Percentiles rank a stretch among this genome's conserved stretches.
phyloP scores from a whole-genome alignment of 2,329 filamentous ascomycete genomes.

The Chaetomium sp. region DNA sequence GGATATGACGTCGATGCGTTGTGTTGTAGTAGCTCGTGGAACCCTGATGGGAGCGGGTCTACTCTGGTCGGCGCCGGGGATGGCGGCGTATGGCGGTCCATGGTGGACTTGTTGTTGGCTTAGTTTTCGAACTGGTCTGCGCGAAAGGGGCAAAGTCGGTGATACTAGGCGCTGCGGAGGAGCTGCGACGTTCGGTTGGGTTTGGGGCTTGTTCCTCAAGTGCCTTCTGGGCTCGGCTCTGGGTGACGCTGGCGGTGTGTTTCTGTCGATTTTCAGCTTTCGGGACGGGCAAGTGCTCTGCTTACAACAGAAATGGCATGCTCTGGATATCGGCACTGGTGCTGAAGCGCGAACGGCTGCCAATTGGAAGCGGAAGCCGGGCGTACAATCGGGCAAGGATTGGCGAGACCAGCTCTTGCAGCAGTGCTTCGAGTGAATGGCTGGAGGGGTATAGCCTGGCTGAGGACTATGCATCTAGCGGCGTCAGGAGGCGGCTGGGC shows the following conservation, averaged over 20 bases:
- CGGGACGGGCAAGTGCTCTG: background rate
- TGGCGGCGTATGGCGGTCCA: constrained; percentile 47
- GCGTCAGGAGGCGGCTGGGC: constrained; percentile 28
- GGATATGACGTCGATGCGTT: constrained; percentile 42
- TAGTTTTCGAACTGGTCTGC: background rate
- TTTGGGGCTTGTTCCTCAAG: constrained; percentile 4
- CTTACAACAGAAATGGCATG: background rate
- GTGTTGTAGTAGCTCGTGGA: constrained; percentile 49
- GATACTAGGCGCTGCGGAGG: background rate
- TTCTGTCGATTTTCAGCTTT: background rate
- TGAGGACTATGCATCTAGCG: constrained; percentile 28
- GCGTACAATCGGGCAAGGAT: constrained; percentile 19
- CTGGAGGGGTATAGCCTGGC: constrained; percentile 12
- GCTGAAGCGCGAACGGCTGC: constrained; percentile 20
- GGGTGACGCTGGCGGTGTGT: background rate
- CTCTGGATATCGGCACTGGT: background rate
- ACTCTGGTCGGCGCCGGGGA: constrained; percentile 50
- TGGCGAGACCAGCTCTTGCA: constrained; percentile 27
- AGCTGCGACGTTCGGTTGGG: background rate
- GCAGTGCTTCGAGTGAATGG: constrained; percentile 21
- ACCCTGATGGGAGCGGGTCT: constrained; percentile 45
- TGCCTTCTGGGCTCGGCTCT: background rate
- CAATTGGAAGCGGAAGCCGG: constrained; percentile 19
- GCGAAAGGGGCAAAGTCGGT: background rate
- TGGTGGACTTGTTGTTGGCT: constrained; percentile 24